Evolutionary conservation across 1,284 basidiomycete species (phyloP), one percentile per base, ranked within the genome.

Genomic region (Trametes polyzona): DNA sequence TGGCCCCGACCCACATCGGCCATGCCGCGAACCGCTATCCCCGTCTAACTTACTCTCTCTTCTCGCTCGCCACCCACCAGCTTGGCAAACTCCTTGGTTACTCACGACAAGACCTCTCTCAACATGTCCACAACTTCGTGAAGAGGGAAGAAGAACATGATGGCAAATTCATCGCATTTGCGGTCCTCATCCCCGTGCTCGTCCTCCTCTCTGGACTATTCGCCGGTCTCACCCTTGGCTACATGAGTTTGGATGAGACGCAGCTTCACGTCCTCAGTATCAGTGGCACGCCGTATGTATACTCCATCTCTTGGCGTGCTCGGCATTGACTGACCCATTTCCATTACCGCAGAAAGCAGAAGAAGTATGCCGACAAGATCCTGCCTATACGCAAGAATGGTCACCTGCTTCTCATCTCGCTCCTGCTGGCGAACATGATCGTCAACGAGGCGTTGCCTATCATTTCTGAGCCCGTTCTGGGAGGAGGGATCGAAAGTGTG

Each of bases 201-300:
- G 84, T 86, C 63, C 66, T 84, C 66, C 65, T 83, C 55, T 85
- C 83, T 51, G 84, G 84, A 65, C 62, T 85, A 55, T 86, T 89
- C 73, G 87, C 88, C 57, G 88, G 86, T 64, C 73, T 93, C 61
- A 92, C 91, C 52, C 76, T 92, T 46, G 94, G 94, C 6, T 96
- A 95, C 73, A 95, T 96, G 91, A 92, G 89, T 65, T 80, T 96
- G 66, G 94, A 95, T 73, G 91, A 92, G 72, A 96, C 94, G 6
- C 93, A 96, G 77, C 81, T 96, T 24, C 88, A 91, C 67, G 94
- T 96, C 1, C 77, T 96, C 14, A 84, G 88, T 59, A 87, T 93
- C 52, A 92, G 90, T 55, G 94, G 94, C 12, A 92, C 89, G 12
- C 82, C 87, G 80, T 91, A 67, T 57, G 88, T 82, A 26, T 16